Percentiles rank a stretch among this genome's conserved stretches.
Evolutionary conservation across 352 stramenopile species (phyloP).

Genomic region (Peronospora belbahrii): DNA sequence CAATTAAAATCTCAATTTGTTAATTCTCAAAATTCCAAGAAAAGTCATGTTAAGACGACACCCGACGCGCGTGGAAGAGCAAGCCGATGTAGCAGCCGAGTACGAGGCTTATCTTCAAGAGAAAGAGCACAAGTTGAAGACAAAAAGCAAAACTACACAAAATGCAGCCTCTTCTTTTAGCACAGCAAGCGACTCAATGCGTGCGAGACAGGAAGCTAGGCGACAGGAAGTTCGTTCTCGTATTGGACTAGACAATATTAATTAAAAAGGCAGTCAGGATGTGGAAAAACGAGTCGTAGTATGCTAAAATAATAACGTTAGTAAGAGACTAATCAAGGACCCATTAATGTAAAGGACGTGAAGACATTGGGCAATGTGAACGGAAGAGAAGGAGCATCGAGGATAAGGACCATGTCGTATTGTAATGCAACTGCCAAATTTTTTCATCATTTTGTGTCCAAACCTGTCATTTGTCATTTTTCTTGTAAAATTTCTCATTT

Average conservation of each 20-base stretch:
- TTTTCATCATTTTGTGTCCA: no score
- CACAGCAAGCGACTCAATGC: slow-evolving; percentile 6
- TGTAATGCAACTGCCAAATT: no score
- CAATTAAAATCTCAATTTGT: no score
- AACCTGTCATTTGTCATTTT: background rate
- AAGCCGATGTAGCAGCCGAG: slow-evolving; percentile 59
- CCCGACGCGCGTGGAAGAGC: slow-evolving; percentile 58
- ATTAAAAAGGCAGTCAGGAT: slow-evolving; percentile 1
- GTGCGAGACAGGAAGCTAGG: slow-evolving; percentile 12
- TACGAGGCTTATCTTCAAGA: slow-evolving; percentile 58
- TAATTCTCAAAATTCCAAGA: background rate
- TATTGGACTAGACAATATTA: slow-evolving; percentile 24
- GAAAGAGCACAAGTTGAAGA: slow-evolving; percentile 30
- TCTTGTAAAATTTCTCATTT: no score
- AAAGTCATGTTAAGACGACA: slow-evolving; percentile 19
- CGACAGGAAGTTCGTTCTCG: slow-evolving; percentile 27
- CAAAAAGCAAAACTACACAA: slow-evolving; percentile 1
- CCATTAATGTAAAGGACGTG: slow-evolving; percentile 6
- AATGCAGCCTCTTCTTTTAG: background rate
- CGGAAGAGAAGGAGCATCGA: no score
- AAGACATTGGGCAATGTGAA: no score
- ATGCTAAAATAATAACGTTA: no score
- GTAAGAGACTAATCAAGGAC: no score
- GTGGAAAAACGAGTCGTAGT: no score
- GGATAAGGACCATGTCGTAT: no score